phyloP scores from a whole-genome alignment of 768 basidiomycete genomes.

The Boletus edulis region DNA sequence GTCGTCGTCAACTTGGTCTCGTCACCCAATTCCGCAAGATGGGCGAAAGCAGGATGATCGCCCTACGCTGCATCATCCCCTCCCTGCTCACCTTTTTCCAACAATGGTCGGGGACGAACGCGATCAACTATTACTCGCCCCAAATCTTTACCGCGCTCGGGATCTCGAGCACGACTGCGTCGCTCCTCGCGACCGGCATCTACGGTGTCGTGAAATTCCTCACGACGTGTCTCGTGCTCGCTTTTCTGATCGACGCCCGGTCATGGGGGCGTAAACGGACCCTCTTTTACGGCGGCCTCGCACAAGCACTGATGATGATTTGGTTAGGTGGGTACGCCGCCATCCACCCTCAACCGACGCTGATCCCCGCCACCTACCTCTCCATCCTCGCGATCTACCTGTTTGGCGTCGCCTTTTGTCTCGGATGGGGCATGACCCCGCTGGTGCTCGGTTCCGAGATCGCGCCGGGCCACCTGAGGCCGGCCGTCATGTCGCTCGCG shows the following conservation, averaged over 20 bases:
- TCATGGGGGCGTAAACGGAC: conserved; percentile 38
- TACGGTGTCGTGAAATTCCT: conserved; percentile 42
- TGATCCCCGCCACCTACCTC: conserved; percentile 33
- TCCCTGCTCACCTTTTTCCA: conserved; percentile 34
- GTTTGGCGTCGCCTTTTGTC: conserved; percentile 35
- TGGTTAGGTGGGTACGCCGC: conserved; percentile 34
- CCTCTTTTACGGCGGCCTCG: conserved; percentile 36
- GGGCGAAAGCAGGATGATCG: conserved; percentile 30
- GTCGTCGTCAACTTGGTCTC: conserved; percentile 27
- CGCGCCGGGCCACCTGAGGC: conserved; percentile 36
- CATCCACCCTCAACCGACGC: conserved; percentile 23
- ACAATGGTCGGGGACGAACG: conserved; percentile 42
- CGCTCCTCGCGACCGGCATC: conserved; percentile 40
- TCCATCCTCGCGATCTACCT: conserved; percentile 37
- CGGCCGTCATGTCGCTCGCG: conserved; percentile 32
- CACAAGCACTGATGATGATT: conserved; percentile 36
- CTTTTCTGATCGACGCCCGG: conserved; percentile 34
- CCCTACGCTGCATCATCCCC: conserved; percentile 33
- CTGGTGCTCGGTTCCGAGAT: conserved; percentile 36
- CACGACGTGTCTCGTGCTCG: conserved; percentile 30
- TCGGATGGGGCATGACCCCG: conserved; percentile 34
- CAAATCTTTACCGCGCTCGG: conserved; percentile 37
- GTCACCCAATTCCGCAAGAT: conserved; percentile 33
- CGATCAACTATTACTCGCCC: conserved; percentile 42
- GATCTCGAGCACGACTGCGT: conserved; percentile 27